Base-by-base conservation (phyloP, 768 basidiomycete genomes). In the Kwoniella sp. region DNA sequence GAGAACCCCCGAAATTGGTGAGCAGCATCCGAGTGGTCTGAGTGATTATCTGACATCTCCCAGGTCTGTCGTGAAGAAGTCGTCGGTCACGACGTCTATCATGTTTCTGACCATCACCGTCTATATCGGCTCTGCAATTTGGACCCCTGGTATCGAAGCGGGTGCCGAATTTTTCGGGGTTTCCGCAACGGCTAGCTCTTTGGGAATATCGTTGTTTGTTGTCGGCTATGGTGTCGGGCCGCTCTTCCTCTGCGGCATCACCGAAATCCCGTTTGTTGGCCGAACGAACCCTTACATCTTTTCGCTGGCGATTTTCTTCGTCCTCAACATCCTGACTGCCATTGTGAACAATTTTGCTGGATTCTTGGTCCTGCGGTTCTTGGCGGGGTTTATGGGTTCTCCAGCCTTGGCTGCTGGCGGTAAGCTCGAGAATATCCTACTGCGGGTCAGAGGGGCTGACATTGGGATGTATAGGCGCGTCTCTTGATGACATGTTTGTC, bases 371-470 rank as follows among this genome's bases (percentile, higher is more conserved):
- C 30, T 72, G 22, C 58, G 74, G n/a, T 69, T 67, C 40, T 47
- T 76, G 15, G 59, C 71, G 36, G 74, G 74, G 9, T 76, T 76
- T 60, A 59, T 71, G 26, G 69, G 71, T 5, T 65, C 63, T 12
- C 74, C 74, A 13, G 65, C 67, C 13, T 44, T 76, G 2, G 74
- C 74, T 22, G 70, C 70, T 5, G 74, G 71, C 30, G 71, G 73
- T 67, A 46, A 50, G 55, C n/a, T n/a, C n/a, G n/a, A n/a, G n/a
- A n/a, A n/a, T n/a, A n/a, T n/a, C n/a, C n/a, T n/a, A n/a, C n/a
- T n/a, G n/a, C n/a, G n/a, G n/a, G n/a, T n/a, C n/a, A n/a, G n/a
- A n/a, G n/a, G n/a, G n/a, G n/a, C n/a, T n/a, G n/a, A n/a, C n/a
- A n/a, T n/a, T n/a, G n/a, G n/a, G n/a, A n/a, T n/a, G n/a, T n/a